These are phyloP conservation scores for Claviceps lovelessii DNA, from an alignment of 2,329 filamentous ascomycete genomes.

Conservation along the genomic window DNA sequence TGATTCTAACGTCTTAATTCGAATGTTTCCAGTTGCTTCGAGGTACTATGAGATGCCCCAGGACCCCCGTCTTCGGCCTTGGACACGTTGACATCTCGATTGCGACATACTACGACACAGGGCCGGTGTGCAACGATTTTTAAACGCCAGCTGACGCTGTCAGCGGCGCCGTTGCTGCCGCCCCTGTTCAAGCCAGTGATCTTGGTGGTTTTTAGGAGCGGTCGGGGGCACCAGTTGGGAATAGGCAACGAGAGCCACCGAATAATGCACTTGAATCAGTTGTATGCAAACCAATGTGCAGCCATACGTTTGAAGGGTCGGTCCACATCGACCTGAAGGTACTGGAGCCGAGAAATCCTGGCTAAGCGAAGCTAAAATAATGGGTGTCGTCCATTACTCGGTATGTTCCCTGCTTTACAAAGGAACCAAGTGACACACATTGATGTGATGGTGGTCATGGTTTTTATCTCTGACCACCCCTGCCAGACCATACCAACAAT, in stretches of 20 bases:
- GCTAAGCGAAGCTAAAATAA: background rate
- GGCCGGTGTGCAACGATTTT: background rate
- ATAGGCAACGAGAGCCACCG: background rate
- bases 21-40: background rate
- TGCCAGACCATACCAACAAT: background rate
- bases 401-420: background rate
- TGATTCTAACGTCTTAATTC: background rate
- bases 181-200: background rate
- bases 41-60: background rate
- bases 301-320: background rate
- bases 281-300: background rate
- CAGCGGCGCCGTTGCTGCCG: conserved; percentile 1
- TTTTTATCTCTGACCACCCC: background rate
- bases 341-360: background rate
- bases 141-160: background rate
- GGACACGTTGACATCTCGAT: background rate
- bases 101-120: background rate
- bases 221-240: background rate
- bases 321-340: background rate
- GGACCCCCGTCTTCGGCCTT: background rate
- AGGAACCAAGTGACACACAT: conserved; percentile 1
- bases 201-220: background rate
- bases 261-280: background rate
- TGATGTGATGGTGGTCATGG: conserved; percentile 1
- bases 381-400: background rate